Percentiles rank a stretch among this genome's conserved stretches.
These are phyloP conservation scores for Penstemon eatonii DNA, from an alignment of 257 asterid species.

Conservation along the genomic window DNA sequence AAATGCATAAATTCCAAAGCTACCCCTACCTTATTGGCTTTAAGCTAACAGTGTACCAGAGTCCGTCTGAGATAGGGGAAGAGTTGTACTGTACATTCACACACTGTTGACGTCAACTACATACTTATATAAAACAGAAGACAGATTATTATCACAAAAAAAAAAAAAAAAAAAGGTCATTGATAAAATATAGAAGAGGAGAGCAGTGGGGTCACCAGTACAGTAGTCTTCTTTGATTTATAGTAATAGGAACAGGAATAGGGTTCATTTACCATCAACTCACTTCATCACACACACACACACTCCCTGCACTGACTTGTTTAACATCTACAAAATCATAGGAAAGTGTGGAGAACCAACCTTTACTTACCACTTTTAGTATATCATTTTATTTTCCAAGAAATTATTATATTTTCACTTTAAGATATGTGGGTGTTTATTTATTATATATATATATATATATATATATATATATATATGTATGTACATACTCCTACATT, in stretches of 20 bases:
- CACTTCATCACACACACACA: background rate
- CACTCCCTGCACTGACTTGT: conserved; percentile 33
- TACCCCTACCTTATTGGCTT: conserved; percentile 38
- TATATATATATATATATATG: no score
- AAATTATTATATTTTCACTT: no score
- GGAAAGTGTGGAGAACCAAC: conserved; percentile 39
- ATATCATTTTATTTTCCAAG: conserved; percentile 23
- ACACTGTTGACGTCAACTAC: conserved; percentile 32
- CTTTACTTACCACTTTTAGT: conserved; percentile 42
- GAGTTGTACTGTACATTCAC: background rate
- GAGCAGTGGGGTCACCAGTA: conserved; percentile 33
- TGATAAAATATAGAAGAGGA: conserved; percentile 2
- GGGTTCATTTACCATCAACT: background rate
- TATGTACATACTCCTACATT: background rate
- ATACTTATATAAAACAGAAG: conserved; percentile 19
- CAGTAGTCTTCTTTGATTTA: no score
- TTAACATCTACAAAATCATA: conserved; percentile 48
- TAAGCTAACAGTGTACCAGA: background rate
- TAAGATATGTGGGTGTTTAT: no score
- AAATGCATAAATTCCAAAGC: conserved; percentile 27
- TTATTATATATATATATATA: no score
- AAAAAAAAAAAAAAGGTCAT: conserved; percentile 9
- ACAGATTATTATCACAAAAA: background rate
- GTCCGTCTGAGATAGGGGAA: background rate
- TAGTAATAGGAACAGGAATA: no score